Evolutionary conservation across 176 grass and related monocot species (phyloP), one percentile per base, ranked within the genome.

Genomic region (Puccinellia tenuiflora): DNA sequence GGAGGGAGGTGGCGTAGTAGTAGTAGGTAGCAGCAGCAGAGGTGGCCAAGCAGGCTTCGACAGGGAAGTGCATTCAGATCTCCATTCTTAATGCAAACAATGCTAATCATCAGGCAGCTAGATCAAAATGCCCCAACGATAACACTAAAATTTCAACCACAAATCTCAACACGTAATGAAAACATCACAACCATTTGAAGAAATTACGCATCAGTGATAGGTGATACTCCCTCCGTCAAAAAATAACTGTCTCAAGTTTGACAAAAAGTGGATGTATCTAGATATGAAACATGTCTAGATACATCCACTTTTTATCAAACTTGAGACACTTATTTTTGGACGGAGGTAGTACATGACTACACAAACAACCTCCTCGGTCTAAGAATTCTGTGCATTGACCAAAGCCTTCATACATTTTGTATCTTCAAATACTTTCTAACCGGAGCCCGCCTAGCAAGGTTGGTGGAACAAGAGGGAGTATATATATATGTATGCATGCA

Each of bases 11-110:
- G 7, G 29, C 5, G 9, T 14, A 1, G 68, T 13, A 21, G 35
- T 66, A 1, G 30, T 11, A 37, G 63, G 31, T 0, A 68, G 33
- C 7, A 65, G 4, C 11, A 71, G 7, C 5, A 45, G n/a, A n/a
- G n/a, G n/a, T 29, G 34, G 64, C 33, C 65, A 42, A 81, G 79
- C 33, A 42, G 65, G 48, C 34, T 80, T 67, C 78, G 12, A 68
- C 62, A 15, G 13, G n/a, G 30, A 80, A 53, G 14, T 11, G 30
- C 7, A 38, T 80, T 76, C 50, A 37, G 11, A 55, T 24, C 20
- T 71, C 6, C 12, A 47, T 73, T 48, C 37, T 70, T 43, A 43
- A 0, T 42, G 10, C 9, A 71, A 42, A n/a, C n/a, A n/a, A n/a
- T n/a, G n/a, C n/a, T 10, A 72, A 72, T 72, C 68, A 72, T 72